These are phyloP conservation scores for Nemania diffusa DNA, from an alignment of 2,329 filamentous ascomycete species.

Conservation along the genomic window DNA sequence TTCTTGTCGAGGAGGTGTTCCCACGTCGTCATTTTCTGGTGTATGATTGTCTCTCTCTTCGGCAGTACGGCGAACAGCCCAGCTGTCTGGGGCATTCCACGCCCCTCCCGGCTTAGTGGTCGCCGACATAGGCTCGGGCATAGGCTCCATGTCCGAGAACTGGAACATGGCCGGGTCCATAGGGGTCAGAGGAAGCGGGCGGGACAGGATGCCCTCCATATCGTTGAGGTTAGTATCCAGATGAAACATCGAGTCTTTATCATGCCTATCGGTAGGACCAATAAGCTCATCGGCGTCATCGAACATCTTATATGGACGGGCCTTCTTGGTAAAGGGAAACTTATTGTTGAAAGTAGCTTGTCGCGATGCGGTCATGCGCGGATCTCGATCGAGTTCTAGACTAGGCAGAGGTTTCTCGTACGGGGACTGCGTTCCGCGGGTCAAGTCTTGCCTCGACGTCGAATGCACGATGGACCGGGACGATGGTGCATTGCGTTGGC, in stretches of 20 bases:
- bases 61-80: constrained; percentile 83
- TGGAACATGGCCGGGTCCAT: constrained; percentile 67
- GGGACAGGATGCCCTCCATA: constrained; percentile 89
- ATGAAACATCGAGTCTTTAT: constrained; percentile 72
- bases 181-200: constrained; percentile 75
- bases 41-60: constrained; percentile 70
- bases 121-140: constrained; percentile 43
- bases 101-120: constrained; percentile 59
- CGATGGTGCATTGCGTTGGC: constrained; percentile 60
- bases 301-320: constrained; percentile 56
- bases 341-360: constrained; percentile 70
- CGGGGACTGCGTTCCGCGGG: constrained; percentile 53
- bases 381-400: constrained; percentile 41
- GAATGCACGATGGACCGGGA: constrained; percentile 66
- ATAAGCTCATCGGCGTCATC: constrained; percentile 69
- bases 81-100: constrained; percentile 97
- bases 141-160: constrained; percentile 40
- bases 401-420: constrained; percentile 51
- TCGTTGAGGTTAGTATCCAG: constrained; percentile 89
- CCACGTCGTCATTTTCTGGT: constrained; percentile 74
- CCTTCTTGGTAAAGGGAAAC: constrained; percentile 70
- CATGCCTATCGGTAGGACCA: constrained; percentile 68
- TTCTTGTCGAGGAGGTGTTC: constrained; percentile 73
- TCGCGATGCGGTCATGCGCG: constrained; percentile 49
- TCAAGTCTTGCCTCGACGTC: constrained; percentile 60